Evolutionary conservation across 495 filamentous ascomycete species (phyloP), one percentile per base, ranked within the genome.

Genomic region (Baudoinia panamericana): DNA sequence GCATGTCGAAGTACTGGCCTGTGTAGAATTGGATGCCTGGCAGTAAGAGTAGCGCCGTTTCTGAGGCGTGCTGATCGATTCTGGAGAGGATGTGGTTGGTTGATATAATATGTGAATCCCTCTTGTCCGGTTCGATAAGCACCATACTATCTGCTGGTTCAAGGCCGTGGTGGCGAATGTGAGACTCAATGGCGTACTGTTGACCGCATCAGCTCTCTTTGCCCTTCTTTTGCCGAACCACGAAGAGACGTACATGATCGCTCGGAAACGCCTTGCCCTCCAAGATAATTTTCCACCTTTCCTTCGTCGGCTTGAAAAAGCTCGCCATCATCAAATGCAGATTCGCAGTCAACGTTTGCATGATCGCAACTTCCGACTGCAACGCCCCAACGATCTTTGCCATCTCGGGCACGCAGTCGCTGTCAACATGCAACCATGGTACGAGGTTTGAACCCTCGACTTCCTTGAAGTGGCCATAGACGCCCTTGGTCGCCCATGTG

Each of bases 21-120:
- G 84, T 92, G 59, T 94, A 96, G 65, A 82, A 97, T 55, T 97
- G 90, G 43, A 97, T 76, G 2, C 83, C 92, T 0, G 88, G 84
- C 13, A 97, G 73, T 26, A 95, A 70, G 25, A 96, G 60, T 20
- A 97, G 56, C 11, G 87, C 82, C 11, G 88, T 84, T 21, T 67
- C 69, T 15, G 71, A 63, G 17, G 83, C 84, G 56, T 97, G 80
- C 11, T 74, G 62, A 40, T 78, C 75, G 50, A 97, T 93, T 15
- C 74, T 63, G 27, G 71, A 69, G 30, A 86, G 66, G 35, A 97
- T 82, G 17, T 87, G 70, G 38, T 75, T 60, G 5, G 83, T 90
- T 27, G 67, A 71, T 30, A 93, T 56, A 24, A 75, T 63, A 20
- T 73, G 67, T 6, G 61, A 31, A 30, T 12, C 46, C n/a, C 57